Evolutionary conservation across 2,329 filamentous ascomycete genomes (phyloP), one percentile per base, ranked within the genome.

Genomic region (Pseudocercospora crystallina): DNA sequence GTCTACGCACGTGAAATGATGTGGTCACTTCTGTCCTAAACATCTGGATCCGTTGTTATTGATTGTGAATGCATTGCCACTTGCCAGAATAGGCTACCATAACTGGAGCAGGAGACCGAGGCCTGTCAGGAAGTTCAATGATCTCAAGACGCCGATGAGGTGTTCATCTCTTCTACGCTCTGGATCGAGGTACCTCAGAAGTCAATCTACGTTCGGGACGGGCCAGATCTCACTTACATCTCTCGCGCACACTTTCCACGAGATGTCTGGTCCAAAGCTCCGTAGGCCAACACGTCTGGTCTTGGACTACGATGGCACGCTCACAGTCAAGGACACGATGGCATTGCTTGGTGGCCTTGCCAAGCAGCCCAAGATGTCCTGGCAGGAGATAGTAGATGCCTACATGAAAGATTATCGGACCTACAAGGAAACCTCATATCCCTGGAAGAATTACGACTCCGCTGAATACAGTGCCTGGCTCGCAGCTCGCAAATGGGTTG

Each of bases 301-400:
- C 7, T 61, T 77, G 11, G 76, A 78, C 61, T 77, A 71, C 67
- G 76, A 78, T 56, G 73, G 74, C 47, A 77, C 75, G 0, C 59
- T 77, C 26, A 77, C 75, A 10, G 57, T 61, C 35, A 65, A 65
- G 15, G 76, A 78, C 56, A 76, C 75, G 0, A 68, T 77, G 43
- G 59, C 69, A n/a, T 48, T 71, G 11, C 66, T 77, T 8, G 72
- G 69, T 35, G 60, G 62, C 30, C 69, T 77, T 11, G 66, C 70
- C 2, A 54, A 52, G 14, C 47, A 64, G 15, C 60, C 63, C 11
- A 49, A 49, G 9, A 54, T 57, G 26, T 56, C 59, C 13, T 66
- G 75, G 75, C 54, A 65, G 5, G 44, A 59, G 5, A 65, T 76
- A 29, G 67, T 68, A 5, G 53, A 70, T 42, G 69, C 68, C 2